Conservation (phyloP, 192 early-diverging fungal species). For the Dissophora globulifera region DNA sequence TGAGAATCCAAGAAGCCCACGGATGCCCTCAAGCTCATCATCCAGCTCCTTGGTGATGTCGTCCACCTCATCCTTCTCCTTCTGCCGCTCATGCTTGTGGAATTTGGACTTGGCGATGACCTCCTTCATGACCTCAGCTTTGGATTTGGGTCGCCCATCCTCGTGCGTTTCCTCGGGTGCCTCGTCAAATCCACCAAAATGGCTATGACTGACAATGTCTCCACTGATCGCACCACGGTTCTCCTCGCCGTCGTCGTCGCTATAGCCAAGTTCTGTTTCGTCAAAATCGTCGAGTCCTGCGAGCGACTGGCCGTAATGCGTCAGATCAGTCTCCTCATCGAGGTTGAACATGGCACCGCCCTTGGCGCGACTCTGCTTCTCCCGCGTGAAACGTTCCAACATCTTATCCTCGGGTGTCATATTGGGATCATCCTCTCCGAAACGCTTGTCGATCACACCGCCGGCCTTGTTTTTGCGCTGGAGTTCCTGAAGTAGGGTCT, state of each 20-base stretch:
- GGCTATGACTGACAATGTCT: conserved; percentile 73
- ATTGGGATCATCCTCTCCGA: conserved; percentile 90
- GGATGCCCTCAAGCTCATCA: conserved; percentile 87
- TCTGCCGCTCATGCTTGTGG: conserved; percentile 94
- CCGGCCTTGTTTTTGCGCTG: conserved; percentile 73
- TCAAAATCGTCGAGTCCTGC: conserved; percentile 85
- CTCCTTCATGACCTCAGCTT: conserved; percentile 97
- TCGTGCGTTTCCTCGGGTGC: conserved; percentile 52
- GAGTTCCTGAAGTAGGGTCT: conserved; percentile 85
- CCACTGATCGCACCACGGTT: conserved; percentile 71
- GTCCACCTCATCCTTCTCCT: conserved; percentile 87
- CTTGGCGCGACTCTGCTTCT: conserved; percentile 60
- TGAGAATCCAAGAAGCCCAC: conserved; percentile 65
- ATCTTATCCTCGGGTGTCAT: conserved; percentile 96
- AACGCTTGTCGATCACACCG: conserved; percentile 90
- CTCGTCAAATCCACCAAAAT: conserved; percentile 93
- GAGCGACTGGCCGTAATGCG: conserved; percentile 95
- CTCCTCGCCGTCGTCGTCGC: conserved; percentile 70
- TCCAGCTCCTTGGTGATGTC: conserved; percentile 86
- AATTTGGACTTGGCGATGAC: conserved; percentile 97
- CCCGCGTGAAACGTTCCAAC: conserved; percentile 91
- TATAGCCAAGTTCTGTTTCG: conserved; percentile 68
- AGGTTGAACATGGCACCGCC: conserved; percentile 78
- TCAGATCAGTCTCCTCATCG: conserved; percentile 85
- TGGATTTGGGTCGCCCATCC: conserved; percentile 77